A percentile compares a stretch with the other conserved stretches of the same genome.
phyloP scores from a whole-genome alignment of 257 asterid genomes.

The Solanum acaule region DNA sequence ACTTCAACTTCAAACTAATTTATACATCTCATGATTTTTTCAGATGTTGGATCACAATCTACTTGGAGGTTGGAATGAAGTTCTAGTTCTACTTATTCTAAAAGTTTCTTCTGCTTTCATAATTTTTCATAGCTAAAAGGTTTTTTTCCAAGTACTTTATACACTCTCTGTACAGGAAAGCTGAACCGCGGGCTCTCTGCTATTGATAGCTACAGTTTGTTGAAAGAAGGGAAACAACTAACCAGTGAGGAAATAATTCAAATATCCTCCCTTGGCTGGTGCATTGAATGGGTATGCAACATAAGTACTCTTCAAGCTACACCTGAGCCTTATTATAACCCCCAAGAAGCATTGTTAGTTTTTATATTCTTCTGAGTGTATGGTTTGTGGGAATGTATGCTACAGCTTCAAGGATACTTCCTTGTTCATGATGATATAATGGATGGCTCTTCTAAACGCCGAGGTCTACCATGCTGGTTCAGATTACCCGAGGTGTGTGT shows the following conservation, averaged over 20 bases:
- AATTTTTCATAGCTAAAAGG: neutral
- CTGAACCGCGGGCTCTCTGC: conserved; percentile 87
- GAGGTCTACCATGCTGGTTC: conserved; percentile 95
- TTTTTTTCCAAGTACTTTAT: neutral
- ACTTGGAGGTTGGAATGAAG: conserved; percentile 64
- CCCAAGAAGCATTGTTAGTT: neutral
- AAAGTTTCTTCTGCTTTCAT: neutral
- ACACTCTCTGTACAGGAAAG: conserved; percentile 48
- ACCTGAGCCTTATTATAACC: neutral
- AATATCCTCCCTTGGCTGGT: conserved; percentile 87
- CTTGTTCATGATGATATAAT: conserved; percentile 94
- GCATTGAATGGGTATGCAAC: conserved; percentile 85
- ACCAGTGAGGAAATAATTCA: conserved; percentile 67
- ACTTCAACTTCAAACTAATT: neutral
- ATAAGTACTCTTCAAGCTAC: neutral
- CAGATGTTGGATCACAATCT: conserved; percentile 97
- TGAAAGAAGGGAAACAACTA: conserved; percentile 65
- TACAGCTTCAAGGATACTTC: conserved; percentile 97
- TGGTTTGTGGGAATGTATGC: neutral
- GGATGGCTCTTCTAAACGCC: conserved; percentile 81
- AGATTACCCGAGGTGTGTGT: conserved; percentile 56
- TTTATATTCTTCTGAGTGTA: neutral
- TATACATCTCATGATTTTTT: neutral
- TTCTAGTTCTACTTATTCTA: neutral
- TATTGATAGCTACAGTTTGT: conserved; percentile 77